Conservation (phyloP, 2,329 filamentous ascomycete genomes). For the Arthrobotrys iridis region DNA sequence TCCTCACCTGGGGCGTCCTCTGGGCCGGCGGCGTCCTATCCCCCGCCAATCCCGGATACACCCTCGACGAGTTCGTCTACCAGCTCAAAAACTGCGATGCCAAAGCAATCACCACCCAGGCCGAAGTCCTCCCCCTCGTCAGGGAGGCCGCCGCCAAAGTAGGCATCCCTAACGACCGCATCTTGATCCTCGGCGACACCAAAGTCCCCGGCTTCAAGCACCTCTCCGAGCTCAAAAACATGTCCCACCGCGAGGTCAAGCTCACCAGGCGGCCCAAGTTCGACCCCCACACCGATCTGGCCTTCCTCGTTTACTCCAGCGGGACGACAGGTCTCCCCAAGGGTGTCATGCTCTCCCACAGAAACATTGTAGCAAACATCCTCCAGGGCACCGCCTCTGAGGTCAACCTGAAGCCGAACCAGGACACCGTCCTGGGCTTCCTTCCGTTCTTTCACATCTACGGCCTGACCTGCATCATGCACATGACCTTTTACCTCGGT, state of each 20-base stretch:
- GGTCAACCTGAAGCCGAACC: conserved; percentile 59
- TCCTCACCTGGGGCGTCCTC: conserved; percentile 78
- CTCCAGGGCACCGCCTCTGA: conserved; percentile 61
- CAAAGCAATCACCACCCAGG: conserved; percentile 78
- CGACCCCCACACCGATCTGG: conserved; percentile 76
- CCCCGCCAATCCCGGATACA: conserved; percentile 87
- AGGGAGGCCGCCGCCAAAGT: conserved; percentile 74
- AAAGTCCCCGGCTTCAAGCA: conserved; percentile 64
- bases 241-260: conserved; percentile 67
- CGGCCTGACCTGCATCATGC: conserved; percentile 61
- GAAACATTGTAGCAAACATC: conserved; percentile 80
- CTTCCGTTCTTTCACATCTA: conserved; percentile 94
- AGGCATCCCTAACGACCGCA: conserved; percentile 75
- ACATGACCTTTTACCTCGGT: conserved; percentile 62
- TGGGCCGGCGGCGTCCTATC: conserved; percentile 85
- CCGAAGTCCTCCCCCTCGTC: conserved; percentile 72
- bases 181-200: conserved; percentile 79
- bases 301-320: conserved; percentile 86
- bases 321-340: conserved; percentile 93
- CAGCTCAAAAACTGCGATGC: conserved; percentile 83
- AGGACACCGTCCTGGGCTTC: conserved; percentile 78
- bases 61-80: conserved; percentile 79
- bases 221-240: conserved; percentile 75
- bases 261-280: conserved; percentile 70
- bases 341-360: conserved; percentile 85